phyloP scores from a whole-genome alignment of 192 early-diverging fungal genomes.

The Anaeromyces robustus region DNA sequence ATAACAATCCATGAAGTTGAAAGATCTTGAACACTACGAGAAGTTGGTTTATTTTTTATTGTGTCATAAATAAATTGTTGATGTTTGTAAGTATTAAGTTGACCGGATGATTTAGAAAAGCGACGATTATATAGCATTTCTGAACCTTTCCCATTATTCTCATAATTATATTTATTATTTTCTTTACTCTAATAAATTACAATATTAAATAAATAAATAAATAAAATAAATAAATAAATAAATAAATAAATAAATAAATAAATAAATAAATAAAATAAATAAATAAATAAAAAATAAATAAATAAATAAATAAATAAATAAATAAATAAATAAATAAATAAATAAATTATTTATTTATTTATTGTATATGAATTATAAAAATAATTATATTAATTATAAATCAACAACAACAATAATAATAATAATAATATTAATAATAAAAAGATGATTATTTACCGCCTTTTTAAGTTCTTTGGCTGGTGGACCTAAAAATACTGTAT shows the following conservation, averaged over 20 bases:
- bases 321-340: too few relatives aligned
- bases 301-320: too few relatives aligned
- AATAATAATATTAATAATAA: too few relatives aligned
- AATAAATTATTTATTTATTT: too few relatives aligned
- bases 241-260: too few relatives aligned
- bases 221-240: too few relatives aligned
- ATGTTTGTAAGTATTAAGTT: background rate
- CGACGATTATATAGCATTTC: background rate
- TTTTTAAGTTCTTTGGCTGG: constrained; percentile 6
- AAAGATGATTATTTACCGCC: background rate
- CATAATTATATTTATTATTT: background rate
- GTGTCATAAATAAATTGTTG: background rate
- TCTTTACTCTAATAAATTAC: background rate
- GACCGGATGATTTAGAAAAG: background rate
- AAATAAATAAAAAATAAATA: too few relatives aligned
- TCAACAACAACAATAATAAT: too few relatives aligned
- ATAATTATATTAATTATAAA: too few relatives aligned
- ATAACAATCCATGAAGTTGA: background rate
- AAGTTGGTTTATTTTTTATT: background rate
- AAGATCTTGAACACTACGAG: background rate
- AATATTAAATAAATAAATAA: too few relatives aligned
- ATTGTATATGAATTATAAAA: too few relatives aligned
- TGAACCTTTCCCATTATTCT: background rate
- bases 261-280: too few relatives aligned
- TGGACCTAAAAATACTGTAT: constrained; percentile 54